Percentiles rank a stretch among this genome's conserved stretches.
phyloP scores from a whole-genome alignment of 192 early-diverging fungal genomes.

The Backusella parvicylindrica region DNA sequence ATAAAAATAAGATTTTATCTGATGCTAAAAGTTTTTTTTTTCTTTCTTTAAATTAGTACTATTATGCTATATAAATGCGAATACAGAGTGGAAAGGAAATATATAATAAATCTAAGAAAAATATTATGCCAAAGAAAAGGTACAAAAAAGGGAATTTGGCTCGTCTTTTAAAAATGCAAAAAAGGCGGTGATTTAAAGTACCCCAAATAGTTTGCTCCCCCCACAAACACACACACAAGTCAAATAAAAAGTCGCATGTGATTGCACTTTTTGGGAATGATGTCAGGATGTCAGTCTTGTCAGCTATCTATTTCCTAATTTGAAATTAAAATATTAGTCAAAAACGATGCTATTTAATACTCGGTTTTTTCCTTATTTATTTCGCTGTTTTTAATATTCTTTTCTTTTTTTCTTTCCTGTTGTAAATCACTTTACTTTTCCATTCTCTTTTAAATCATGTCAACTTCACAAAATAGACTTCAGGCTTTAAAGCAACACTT shows the following conservation, averaged over 20 bases:
- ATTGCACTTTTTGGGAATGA: neutral
- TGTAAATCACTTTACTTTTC: neutral
- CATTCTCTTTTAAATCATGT: conserved; percentile 3
- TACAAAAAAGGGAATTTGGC: neutral
- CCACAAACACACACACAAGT: neutral
- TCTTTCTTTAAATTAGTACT: neutral
- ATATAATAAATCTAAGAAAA: neutral
- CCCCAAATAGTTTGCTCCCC: neutral
- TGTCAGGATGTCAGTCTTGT: conserved; percentile 2
- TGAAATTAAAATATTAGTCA: neutral
- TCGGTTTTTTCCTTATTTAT: neutral
- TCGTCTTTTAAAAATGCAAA: neutral
- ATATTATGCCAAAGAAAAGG: neutral
- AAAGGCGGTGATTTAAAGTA: neutral
- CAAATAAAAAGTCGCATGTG: neutral
- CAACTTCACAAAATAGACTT: conserved; percentile 5
- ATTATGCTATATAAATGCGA: neutral
- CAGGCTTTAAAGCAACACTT: conserved; percentile 15
- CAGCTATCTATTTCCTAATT: conserved; percentile 5
- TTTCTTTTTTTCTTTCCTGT: conserved; percentile 5
- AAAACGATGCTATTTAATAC: neutral
- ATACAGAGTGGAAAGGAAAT: neutral
- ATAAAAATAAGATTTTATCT: neutral
- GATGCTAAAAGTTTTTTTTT: neutral
- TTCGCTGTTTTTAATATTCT: neutral